Evolutionary conservation across 108 stramenopile species (phyloP).

Genomic region (Nannochloropsis oceanica): DNA sequence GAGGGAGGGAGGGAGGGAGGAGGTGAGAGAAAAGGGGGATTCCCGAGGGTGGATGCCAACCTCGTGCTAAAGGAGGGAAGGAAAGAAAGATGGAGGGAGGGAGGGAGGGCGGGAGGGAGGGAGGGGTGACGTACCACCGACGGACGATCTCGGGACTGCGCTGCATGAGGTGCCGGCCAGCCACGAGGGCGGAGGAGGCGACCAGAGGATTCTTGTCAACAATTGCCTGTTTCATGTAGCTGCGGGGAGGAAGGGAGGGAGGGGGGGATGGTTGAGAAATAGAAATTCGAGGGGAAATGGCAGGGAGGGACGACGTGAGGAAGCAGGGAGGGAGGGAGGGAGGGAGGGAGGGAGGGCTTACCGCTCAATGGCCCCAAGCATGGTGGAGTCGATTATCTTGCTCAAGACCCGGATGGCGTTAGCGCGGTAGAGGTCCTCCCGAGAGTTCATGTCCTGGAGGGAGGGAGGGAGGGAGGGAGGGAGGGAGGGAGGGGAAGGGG

Average conservation of each 20-base stretch:
- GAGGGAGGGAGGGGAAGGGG: background rate
- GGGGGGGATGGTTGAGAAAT: background rate
- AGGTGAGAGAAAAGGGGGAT: background rate
- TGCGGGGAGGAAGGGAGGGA: background rate
- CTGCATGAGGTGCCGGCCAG: conserved; percentile 33
- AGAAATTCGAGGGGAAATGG: background rate
- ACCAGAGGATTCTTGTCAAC: conserved; percentile 90
- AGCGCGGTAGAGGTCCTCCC: conserved; percentile 90
- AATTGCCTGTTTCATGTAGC: conserved; percentile 92
- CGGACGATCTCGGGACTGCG: conserved; percentile 38
- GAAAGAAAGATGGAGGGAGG: background rate
- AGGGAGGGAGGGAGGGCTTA: background rate
- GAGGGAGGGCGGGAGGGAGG: too few relatives aligned
- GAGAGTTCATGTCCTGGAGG: conserved; percentile 86
- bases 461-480: background rate
- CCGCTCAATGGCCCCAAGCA: conserved; percentile 93
- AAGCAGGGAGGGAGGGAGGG: background rate
- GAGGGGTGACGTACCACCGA: conserved; percentile 45
- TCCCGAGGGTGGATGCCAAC: background rate
- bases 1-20: background rate
- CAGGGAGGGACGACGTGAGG: background rate
- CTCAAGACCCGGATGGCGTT: conserved; percentile 93
- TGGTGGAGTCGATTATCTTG: conserved; percentile 92
- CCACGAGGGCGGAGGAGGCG: conserved; percentile 80
- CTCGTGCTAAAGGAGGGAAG: background rate